Percentiles rank a stretch among this genome's conserved stretches.
Evolutionary conservation across 495 filamentous ascomycete species (phyloP).

Genomic region (Filosporella fistucella): DNA sequence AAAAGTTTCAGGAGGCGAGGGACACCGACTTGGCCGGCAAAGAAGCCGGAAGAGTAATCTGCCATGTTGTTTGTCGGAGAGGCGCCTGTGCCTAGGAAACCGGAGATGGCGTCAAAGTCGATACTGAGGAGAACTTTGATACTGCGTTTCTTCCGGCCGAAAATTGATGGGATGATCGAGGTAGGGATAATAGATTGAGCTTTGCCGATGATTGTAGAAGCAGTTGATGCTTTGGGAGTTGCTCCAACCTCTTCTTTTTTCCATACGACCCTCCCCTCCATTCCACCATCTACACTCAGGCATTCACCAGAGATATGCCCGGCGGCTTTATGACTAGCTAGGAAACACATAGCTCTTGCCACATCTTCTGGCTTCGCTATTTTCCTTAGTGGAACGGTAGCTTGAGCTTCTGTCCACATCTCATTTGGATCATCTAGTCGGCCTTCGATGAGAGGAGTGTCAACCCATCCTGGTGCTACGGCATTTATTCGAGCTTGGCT

Average conservation of each 20-base stretch:
- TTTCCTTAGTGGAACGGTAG: constrained; percentile 40
- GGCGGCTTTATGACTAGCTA: constrained; percentile 46
- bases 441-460: constrained; percentile 40
- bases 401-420: constrained; percentile 40
- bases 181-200: constrained; percentile 5
- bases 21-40: constrained; percentile 55
- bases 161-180: constrained; percentile 23
- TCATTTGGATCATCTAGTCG: constrained; percentile 42
- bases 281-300: constrained; percentile 44
- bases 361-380: constrained; percentile 46
- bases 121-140: constrained; percentile 51
- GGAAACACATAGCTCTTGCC: constrained; percentile 45
- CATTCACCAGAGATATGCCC: constrained; percentile 53
- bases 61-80: constrained; percentile 46
- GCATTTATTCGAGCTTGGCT: constrained; percentile 49
- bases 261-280: constrained; percentile 47
- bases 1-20: constrained; percentile 55
- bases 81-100: constrained; percentile 53
- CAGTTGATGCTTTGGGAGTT: neutral
- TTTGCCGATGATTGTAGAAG: constrained; percentile 7
- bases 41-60: constrained; percentile 56
- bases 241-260: constrained; percentile 31
- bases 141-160: constrained; percentile 29
- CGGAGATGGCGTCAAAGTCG: constrained; percentile 58
- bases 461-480: constrained; percentile 46